Evolutionary conservation across 2,329 filamentous ascomycete genomes (phyloP).

Genomic region (Chaetomiaceae sp.): DNA sequence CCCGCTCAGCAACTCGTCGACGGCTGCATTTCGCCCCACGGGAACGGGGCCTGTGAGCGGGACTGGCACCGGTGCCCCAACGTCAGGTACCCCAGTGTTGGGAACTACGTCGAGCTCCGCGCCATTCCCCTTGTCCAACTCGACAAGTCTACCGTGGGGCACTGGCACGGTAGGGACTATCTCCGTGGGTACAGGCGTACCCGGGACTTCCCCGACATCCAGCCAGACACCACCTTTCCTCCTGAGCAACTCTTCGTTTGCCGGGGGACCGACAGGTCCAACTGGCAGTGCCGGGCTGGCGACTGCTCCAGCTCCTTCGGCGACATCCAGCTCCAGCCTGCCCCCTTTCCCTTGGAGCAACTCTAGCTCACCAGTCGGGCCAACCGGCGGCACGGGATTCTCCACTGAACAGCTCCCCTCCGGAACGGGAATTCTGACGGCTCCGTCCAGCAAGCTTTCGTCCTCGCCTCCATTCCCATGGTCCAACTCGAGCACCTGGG

Average conservation of each 20-base stretch:
- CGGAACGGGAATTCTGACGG: not conserved
- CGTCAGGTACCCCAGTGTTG: not conserved
- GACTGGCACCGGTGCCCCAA: not conserved
- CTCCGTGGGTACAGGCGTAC: not conserved
- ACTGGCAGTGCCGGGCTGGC: not conserved
- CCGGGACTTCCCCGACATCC: not conserved
- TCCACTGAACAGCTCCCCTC: not conserved
- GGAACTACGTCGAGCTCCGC: not conserved
- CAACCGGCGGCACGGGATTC: conserved; percentile 3
- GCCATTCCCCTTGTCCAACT: conserved; percentile 14
- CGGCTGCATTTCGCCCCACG: not conserved
- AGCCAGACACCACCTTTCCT: conserved; percentile 5
- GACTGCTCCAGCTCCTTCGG: not conserved
- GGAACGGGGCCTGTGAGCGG: not conserved
- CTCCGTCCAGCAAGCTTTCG: not conserved
- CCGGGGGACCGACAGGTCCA: not conserved
- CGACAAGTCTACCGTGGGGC: not conserved
- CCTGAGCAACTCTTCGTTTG: conserved; percentile 9
- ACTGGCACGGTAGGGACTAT: conserved; percentile 3
- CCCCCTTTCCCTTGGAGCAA: conserved; percentile 14
- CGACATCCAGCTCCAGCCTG: not conserved
- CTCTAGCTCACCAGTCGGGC: not conserved
- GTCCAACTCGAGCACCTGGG: conserved; percentile 12
- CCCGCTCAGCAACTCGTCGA: conserved; percentile 13
- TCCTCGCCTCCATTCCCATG: conserved; percentile 13